A percentile compares a stretch with the other conserved stretches of the same genome.
Evolutionary conservation across 2,329 filamentous ascomycete species (phyloP).

Genomic region (Gyromitra esculenta): DNA sequence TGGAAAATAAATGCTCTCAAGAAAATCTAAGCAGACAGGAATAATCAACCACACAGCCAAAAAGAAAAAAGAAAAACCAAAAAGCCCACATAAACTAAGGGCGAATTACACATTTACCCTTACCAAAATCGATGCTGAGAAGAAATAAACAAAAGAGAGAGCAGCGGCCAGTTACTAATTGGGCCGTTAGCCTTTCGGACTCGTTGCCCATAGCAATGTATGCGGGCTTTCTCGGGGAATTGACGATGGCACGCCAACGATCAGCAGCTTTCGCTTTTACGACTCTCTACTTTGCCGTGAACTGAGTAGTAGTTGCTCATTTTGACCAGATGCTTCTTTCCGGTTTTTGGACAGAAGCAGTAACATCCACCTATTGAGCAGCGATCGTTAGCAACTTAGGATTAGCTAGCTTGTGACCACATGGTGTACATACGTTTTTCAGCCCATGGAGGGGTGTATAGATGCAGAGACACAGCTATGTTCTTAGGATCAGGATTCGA

Average conservation of each 20-base stretch:
- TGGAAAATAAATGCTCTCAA: conserved; percentile 6
- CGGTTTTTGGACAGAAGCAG: conserved; percentile 69
- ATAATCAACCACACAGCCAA: neutral
- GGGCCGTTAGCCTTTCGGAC: neutral
- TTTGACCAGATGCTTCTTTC: conserved; percentile 66
- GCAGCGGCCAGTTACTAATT: neutral
- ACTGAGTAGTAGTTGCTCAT: conserved; percentile 64
- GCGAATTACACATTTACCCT: neutral
- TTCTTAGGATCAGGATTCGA: conserved; percentile 68
- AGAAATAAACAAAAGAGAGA: conserved; percentile 7
- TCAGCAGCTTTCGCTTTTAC: conserved; percentile 26
- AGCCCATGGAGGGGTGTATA: conserved; percentile 72
- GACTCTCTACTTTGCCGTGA: conserved; percentile 40
- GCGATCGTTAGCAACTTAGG: neutral
- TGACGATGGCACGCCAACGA: neutral
- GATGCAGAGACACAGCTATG: conserved; percentile 70
- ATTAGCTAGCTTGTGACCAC: neutral
- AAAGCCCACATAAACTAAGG: neutral
- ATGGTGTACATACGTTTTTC: conserved; percentile 61
- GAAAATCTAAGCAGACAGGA: neutral
- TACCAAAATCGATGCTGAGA: neutral
- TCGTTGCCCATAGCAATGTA: neutral
- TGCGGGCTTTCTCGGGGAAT: neutral
- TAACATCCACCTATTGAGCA: conserved; percentile 65
- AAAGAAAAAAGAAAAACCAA: neutral